phyloP scores from a whole-genome alignment of 345 rosid genomes.

The Syzygium aqueum region DNA sequence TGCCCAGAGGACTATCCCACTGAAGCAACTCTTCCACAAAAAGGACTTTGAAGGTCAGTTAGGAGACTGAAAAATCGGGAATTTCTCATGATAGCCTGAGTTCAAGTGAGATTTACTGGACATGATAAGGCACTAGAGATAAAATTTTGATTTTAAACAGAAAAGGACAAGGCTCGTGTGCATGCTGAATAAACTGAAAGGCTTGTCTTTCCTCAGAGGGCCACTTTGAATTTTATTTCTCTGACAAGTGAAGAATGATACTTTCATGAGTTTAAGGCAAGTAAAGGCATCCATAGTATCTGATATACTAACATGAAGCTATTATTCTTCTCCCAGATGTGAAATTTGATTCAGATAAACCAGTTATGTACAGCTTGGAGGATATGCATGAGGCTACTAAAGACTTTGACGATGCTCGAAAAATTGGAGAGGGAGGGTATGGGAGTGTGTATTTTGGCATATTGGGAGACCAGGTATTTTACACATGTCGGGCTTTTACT shows the following conservation, averaged over 20 bases:
- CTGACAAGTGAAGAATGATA: not conserved
- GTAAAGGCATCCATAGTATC: not conserved
- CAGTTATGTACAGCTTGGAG: constrained; percentile 24
- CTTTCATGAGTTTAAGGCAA: not conserved
- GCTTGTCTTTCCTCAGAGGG: not conserved
- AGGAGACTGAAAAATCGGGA: not conserved
- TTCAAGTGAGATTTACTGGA: not conserved
- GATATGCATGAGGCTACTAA: constrained; percentile 43
- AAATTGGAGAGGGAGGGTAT: constrained; percentile 48
- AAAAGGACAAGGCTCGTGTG: not conserved
- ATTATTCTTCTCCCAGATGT: constrained; percentile 11
- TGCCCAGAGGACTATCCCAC: not conserved
- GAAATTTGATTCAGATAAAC: constrained; percentile 44
- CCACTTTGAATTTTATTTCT: not conserved
- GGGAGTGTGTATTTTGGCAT: constrained; percentile 48
- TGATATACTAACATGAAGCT: not conserved
- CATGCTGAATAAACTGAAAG: not conserved
- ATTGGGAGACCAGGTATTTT: constrained; percentile 23
- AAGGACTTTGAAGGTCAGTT: not conserved
- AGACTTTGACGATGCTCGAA: constrained; percentile 34
- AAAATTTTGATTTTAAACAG: not conserved
- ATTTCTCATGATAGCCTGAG: not conserved
- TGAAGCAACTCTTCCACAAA: not conserved
- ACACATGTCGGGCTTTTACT: not conserved
- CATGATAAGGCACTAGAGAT: not conserved